A percentile compares a stretch with the other conserved stretches of the same genome.
These are phyloP conservation scores for Diplocarpon rosae DNA, from an alignment of 2,329 filamentous ascomycete species.

Conservation along the genomic window DNA sequence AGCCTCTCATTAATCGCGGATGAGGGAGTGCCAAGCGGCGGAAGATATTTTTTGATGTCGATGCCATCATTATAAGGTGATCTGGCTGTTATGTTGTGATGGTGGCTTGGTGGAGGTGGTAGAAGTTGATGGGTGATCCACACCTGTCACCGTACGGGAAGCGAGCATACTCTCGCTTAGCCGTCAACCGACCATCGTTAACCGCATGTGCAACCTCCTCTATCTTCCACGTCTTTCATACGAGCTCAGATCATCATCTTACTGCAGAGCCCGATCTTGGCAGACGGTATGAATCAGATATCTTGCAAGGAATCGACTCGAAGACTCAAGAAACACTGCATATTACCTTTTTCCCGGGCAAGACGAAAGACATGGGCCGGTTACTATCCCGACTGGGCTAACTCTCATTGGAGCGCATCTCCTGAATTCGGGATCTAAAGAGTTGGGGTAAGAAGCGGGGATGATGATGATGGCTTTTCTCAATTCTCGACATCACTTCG, in stretches of 20 bases:
- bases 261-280: no score
- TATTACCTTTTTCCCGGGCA: no score
- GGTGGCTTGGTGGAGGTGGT: slow-evolving; percentile 1
- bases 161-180: neutral
- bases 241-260: no score
- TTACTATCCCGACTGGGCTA: no score
- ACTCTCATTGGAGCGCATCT: slow-evolving; percentile 14
- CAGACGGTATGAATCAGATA: no score
- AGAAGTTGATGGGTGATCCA: neutral
- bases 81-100: neutral
- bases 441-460: slow-evolving; percentile 2
- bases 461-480: slow-evolving; percentile 1
- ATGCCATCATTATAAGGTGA: slow-evolving; percentile 17
- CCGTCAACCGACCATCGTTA: neutral
- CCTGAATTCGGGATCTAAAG: neutral
- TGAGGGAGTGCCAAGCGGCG: slow-evolving; percentile 15
- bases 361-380: no score
- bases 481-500: slow-evolving; percentile 1
- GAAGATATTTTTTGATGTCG: slow-evolving; percentile 16
- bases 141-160: no score
- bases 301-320: no score
- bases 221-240: neutral
- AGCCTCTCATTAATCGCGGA: slow-evolving; percentile 28
- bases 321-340: no score
- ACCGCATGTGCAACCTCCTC: neutral